phyloP scores from a whole-genome alignment of 2,329 filamentous ascomycete species.

The Paraphoma sp. region DNA sequence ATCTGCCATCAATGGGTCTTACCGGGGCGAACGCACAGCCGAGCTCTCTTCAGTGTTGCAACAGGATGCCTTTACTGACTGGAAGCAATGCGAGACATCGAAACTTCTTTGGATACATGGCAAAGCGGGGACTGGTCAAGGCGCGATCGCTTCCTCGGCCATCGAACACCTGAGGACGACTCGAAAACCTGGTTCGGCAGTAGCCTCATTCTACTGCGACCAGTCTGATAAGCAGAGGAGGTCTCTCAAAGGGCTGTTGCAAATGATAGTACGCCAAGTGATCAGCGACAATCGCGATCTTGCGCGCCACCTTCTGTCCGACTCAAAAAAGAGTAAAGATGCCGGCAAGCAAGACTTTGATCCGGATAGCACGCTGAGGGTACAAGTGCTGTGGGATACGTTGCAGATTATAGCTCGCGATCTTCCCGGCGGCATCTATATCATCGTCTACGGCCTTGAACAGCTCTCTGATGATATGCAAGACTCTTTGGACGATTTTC shows the following conservation, averaged over 20 bases:
- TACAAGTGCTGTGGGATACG: constrained; percentile 24
- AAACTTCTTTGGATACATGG: constrained; percentile 32
- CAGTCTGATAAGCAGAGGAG: constrained; percentile 26
- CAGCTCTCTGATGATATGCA: constrained; percentile 22
- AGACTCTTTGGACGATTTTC: constrained; percentile 17
- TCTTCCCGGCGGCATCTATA: constrained; percentile 15
- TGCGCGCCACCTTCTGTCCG: constrained; percentile 24
- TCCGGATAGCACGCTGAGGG: constrained; percentile 17
- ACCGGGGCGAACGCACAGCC: constrained; percentile 13
- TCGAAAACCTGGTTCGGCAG: constrained; percentile 8
- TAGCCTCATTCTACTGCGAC: constrained; percentile 31
- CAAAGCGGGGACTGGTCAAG: constrained; percentile 28
- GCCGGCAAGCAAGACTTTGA: constrained; percentile 24
- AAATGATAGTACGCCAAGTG: constrained; percentile 25
- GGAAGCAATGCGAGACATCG: constrained; percentile 10
- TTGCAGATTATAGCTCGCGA: constrained; percentile 23
- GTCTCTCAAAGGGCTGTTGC: constrained; percentile 19
- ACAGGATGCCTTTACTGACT: constrained; percentile 16
- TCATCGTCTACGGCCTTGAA: constrained; percentile 27
- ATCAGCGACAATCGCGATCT: constrained; percentile 25
- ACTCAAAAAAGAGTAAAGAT: constrained; percentile 23
- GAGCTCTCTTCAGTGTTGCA: constrained; percentile 21
- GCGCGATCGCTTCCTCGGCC: constrained; percentile 24
- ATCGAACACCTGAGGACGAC: constrained; percentile 17
- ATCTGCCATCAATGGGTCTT: constrained; percentile 16